Evolutionary conservation across 2,329 filamentous ascomycete species (phyloP).

Genomic region (Aureobasidium pullulans): DNA sequence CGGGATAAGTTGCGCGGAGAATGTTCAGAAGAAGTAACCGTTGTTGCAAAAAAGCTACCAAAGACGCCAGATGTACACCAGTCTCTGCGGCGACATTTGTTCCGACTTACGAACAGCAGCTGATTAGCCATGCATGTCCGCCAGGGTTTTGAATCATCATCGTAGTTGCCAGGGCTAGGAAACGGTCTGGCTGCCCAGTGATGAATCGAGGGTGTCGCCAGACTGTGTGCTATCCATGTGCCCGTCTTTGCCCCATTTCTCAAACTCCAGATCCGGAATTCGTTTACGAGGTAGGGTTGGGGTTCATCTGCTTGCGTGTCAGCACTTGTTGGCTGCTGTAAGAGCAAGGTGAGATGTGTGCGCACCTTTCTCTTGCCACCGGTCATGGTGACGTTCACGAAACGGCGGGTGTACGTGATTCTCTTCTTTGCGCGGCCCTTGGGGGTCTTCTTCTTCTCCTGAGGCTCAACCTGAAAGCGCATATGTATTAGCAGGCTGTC

Average conservation of each 20-base stretch:
- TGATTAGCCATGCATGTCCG: not conserved
- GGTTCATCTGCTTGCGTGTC: slow-evolving; percentile 61
- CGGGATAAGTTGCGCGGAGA: not conserved
- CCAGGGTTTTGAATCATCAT: slow-evolving; percentile 15
- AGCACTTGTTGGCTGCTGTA: slow-evolving; percentile 28
- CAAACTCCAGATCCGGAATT: slow-evolving; percentile 12
- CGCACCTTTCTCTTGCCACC: slow-evolving; percentile 97
- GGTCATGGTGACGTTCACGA: slow-evolving; percentile 96
- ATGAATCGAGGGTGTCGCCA: slow-evolving; percentile 7
- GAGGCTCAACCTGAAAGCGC: slow-evolving; percentile 62
- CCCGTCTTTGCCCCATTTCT: slow-evolving; percentile 6
- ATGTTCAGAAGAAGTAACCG: slow-evolving; percentile 12
- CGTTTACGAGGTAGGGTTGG: slow-evolving; percentile 65
- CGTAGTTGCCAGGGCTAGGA: slow-evolving; percentile 10
- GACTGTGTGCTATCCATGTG: slow-evolving; percentile 13
- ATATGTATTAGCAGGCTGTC: slow-evolving; percentile 21
- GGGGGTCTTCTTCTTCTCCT: slow-evolving; percentile 94
- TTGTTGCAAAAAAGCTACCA: slow-evolving; percentile 15
- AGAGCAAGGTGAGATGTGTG: slow-evolving; percentile 22
- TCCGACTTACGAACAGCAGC: slow-evolving; percentile 10
- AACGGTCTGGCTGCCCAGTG: slow-evolving; percentile 4
- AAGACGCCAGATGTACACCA: slow-evolving; percentile 15
- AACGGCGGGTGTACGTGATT: slow-evolving; percentile 90
- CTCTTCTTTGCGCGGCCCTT: slow-evolving; percentile 98
- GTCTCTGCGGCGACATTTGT: slow-evolving; percentile 11